phyloP scores from a whole-genome alignment of 2,329 filamentous ascomycete genomes.

The Sporothrix curviconia region DNA sequence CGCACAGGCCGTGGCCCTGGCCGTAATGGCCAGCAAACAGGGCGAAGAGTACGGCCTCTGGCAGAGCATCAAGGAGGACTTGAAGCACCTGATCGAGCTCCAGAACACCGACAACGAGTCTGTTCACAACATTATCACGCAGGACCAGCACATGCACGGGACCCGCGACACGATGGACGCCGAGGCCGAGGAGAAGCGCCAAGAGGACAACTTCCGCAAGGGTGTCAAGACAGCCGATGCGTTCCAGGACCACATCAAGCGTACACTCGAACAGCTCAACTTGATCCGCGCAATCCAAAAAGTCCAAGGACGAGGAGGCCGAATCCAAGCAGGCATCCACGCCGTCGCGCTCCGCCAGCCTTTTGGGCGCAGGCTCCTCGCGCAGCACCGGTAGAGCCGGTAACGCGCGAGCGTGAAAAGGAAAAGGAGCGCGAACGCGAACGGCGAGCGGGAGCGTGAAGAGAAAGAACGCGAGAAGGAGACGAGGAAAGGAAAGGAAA shows the following conservation, averaged over 20 bases:
- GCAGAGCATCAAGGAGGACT: constrained; percentile 34
- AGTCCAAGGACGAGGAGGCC: constrained; percentile 33
- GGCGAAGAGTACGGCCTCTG: constrained; percentile 38
- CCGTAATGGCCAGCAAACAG: constrained; percentile 35
- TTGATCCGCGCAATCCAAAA: constrained; percentile 36
- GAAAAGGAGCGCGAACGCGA: constrained; percentile 18
- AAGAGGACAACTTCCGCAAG: constrained; percentile 25
- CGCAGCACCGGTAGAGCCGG: constrained; percentile 20
- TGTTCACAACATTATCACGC: constrained; percentile 31
- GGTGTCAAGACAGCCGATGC: constrained; percentile 28
- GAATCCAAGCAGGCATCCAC: constrained; percentile 24
- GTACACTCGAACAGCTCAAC: constrained; percentile 32
- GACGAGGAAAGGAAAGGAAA: constrained; percentile 20
- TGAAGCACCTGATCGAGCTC: constrained; percentile 29
- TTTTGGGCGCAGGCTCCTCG: constrained; percentile 19
- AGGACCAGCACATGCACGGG: constrained; percentile 34
- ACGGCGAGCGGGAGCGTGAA: constrained; percentile 20
- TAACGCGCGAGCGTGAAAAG: constrained; percentile 20
- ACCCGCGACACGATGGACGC: constrained; percentile 31
- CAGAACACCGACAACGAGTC: constrained; percentile 37
- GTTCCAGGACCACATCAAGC: constrained; percentile 30
- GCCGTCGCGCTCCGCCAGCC: constrained; percentile 19
- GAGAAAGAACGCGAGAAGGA: constrained; percentile 19
- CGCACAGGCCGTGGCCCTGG: constrained; percentile 27
- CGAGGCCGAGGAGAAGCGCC: constrained; percentile 22